Conservation (phyloP, 2,329 filamentous ascomycete species). For the Colletotrichum sp. region DNA sequence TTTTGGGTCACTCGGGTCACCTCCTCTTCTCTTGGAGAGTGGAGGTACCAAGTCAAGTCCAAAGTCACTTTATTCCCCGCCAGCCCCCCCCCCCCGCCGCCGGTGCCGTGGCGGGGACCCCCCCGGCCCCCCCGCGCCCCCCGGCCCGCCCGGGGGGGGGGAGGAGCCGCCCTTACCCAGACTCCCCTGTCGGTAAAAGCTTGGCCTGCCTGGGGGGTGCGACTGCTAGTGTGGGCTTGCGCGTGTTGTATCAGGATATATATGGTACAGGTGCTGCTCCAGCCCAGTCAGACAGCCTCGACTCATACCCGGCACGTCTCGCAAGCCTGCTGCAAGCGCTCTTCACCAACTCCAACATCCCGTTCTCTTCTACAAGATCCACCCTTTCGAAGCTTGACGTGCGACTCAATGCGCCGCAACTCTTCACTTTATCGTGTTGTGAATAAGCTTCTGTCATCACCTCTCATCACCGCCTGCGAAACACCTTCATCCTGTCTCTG, state of each 20-base stretch:
- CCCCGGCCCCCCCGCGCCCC: too few relatives aligned
- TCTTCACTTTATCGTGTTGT: background rate
- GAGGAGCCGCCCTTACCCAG: too few relatives aligned
- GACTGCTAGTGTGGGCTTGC: slow-evolving; percentile 17
- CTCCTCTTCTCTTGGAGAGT: background rate
- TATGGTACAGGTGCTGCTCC: slow-evolving; percentile 24
- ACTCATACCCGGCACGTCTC: slow-evolving; percentile 31
- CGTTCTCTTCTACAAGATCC: background rate
- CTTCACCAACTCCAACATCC: slow-evolving; percentile 11
- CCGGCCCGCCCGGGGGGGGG: too few relatives aligned
- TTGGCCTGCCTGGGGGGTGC: slow-evolving; percentile 17
- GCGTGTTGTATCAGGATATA: slow-evolving; percentile 28
- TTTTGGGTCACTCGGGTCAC: slow-evolving; percentile 2
- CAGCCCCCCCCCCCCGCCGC: too few relatives aligned
- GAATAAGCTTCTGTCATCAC: slow-evolving; percentile 19
- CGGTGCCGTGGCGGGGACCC: too few relatives aligned
- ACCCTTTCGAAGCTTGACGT: slow-evolving; percentile 16
- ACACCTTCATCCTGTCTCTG: background rate
- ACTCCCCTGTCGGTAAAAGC: slow-evolving; percentile 18
- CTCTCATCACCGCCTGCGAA: background rate
- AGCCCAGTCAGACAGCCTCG: slow-evolving; percentile 11
- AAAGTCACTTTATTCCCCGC: slow-evolving; percentile 6
- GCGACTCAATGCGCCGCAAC: slow-evolving; percentile 18
- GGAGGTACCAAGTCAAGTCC: background rate
- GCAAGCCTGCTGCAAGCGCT: slow-evolving; percentile 27